phyloP scores from a whole-genome alignment of 2,329 filamentous ascomycete species.

The Penicillium concentricum region DNA sequence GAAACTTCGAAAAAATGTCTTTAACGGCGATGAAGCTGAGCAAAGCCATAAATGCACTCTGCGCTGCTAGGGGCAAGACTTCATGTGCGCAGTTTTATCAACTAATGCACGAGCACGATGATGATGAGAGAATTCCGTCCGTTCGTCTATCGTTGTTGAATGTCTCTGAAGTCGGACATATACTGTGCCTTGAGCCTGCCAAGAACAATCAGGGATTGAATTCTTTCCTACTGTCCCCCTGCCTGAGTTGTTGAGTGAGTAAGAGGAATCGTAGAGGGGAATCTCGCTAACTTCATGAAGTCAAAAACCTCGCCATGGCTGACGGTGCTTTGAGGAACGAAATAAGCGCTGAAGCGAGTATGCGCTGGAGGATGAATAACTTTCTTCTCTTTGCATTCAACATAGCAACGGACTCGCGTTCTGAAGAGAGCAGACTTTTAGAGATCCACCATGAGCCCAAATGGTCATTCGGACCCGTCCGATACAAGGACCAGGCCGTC shows the following conservation, averaged over 20 bases:
- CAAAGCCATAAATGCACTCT: not conserved
- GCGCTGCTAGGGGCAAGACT: not conserved
- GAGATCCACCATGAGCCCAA: not conserved
- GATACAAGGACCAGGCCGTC: not conserved
- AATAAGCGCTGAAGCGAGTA: not conserved
- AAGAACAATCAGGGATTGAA: not conserved
- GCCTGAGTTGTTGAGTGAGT: not conserved
- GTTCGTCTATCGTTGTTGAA: constrained; percentile 1
- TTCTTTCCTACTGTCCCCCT: not conserved
- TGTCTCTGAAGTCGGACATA: not conserved
- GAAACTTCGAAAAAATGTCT: not conserved
- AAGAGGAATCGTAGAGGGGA: not conserved
- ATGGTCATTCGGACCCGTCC: constrained; percentile 1
- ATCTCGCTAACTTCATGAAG: not conserved
- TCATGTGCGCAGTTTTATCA: not conserved
- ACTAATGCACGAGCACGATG: not conserved
- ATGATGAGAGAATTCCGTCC: not conserved
- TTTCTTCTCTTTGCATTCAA: not conserved
- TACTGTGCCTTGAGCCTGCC: not conserved
- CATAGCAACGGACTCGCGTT: not conserved
- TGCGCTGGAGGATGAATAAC: constrained; percentile 1
- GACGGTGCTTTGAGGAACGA: not conserved
- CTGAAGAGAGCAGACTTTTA: not conserved
- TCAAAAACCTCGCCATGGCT: not conserved
- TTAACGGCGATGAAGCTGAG: not conserved